Conservation (phyloP, 495 filamentous ascomycete species). For the Eremomyces bilateralis region DNA sequence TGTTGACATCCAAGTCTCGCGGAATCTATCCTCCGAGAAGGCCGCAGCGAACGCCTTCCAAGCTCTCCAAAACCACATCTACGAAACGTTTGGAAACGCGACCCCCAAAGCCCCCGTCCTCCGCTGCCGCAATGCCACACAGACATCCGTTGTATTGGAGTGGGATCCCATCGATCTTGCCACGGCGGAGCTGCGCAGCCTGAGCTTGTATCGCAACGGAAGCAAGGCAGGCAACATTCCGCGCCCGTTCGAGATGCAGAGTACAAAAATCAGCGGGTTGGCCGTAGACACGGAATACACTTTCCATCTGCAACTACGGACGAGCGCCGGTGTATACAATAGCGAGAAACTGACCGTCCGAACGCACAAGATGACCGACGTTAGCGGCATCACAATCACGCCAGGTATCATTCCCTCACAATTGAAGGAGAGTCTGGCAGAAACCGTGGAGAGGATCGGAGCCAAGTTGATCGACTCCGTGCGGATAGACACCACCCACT, state of each 20-base stretch:
- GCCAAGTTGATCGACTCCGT: slow-evolving; percentile 81
- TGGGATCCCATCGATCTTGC: slow-evolving; percentile 92
- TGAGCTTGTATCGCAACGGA: slow-evolving; percentile 85
- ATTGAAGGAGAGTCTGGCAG: slow-evolving; percentile 47
- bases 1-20: slow-evolving; percentile 89
- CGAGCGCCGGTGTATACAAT: slow-evolving; percentile 66
- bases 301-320: slow-evolving; percentile 82
- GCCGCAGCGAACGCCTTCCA: slow-evolving; percentile 52
- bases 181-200: slow-evolving; percentile 67
- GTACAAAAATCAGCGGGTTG: slow-evolving; percentile 92
- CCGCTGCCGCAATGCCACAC: slow-evolving; percentile 83
- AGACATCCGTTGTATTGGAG: slow-evolving; percentile 91
- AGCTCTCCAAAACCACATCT: slow-evolving; percentile 70
- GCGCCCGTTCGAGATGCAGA: slow-evolving; percentile 57
- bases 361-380: slow-evolving; percentile 98
- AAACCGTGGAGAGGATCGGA: slow-evolving; percentile 68
- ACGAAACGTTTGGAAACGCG: slow-evolving; percentile 58
- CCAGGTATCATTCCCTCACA: slow-evolving; percentile 63
- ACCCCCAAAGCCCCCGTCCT: slow-evolving; percentile 63
- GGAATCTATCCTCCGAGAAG: slow-evolving; percentile 60
- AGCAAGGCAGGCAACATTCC: slow-evolving; percentile 91
- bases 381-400: slow-evolving; percentile 89
- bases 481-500: slow-evolving; percentile 94
- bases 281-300: slow-evolving; percentile 88
- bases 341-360: slow-evolving; percentile 67